Evolutionary conservation across 495 filamentous ascomycete genomes (phyloP), one percentile per base, ranked within the genome.

Genomic region (Chaetomium fimeti): DNA sequence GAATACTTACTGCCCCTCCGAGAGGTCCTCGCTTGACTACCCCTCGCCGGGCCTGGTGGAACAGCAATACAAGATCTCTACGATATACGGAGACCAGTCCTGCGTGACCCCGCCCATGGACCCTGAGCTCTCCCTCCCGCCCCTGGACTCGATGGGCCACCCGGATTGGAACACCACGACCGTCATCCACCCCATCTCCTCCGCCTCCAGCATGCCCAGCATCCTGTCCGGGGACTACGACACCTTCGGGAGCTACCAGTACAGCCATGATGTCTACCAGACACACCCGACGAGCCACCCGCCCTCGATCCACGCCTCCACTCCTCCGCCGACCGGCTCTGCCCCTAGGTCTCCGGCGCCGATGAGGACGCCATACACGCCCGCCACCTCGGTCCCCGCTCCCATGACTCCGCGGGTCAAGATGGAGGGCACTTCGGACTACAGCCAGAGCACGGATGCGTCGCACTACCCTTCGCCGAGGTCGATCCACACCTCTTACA

Each of bases 191-290:
- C 70, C 76, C 28, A 70, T 70, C 57, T 77, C 79, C 49, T 74
- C 78, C 0, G 74, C 76, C 32, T 68, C 74, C 49, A 69, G 72
- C 55, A 74, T 78, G 69, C 79, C 81, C 60, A 79, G 77, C 62
- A 79, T 84, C 55, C 74, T 84, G 55, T 76, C 80, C 27, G 72
- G 76, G 51, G 83, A 83, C 32, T 85, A 84, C 69, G 81, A 82
- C 62, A 68, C 79, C 25, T 85, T 84, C 65, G 76, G 76, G 51
- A 75, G 74, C 57, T 82, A 81, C 66, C 60, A 73, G 8, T 84
- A 82, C 55, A 74, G 69, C 64, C 81, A 83, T 68, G 81, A 83
- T 57, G 67, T 79, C 60, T 83, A 83, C 67, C 69, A 77, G 28
- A 60, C 78, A 18, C 80, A 82, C 55, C 75, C 78, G 40, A 55